These are phyloP conservation scores for Neltuma alba DNA, from an alignment of 306 rosid genomes.

Conservation along the genomic window DNA sequence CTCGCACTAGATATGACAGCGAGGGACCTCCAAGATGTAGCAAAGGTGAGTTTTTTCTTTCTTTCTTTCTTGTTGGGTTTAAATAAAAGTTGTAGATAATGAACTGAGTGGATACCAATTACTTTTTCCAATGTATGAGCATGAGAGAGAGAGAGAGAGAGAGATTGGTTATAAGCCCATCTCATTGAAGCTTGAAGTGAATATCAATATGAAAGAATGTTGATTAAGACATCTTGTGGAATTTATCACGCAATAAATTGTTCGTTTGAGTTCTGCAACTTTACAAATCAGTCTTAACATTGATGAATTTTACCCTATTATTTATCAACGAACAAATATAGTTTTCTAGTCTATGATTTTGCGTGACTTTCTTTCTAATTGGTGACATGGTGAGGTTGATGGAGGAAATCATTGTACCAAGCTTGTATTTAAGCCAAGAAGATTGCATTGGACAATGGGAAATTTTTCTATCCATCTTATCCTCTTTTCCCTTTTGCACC, in stretches of 20 bases:
- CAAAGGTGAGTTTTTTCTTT: slow-evolving; percentile 55
- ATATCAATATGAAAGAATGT: not conserved
- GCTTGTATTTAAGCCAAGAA: not conserved
- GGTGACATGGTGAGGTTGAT: not conserved
- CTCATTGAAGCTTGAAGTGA: not conserved
- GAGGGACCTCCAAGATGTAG: slow-evolving; percentile 83
- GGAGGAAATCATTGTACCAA: not conserved
- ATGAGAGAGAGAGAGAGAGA: not conserved
- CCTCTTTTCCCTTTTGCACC: not conserved
- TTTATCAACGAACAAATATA: not conserved
- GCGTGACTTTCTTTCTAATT: not conserved
- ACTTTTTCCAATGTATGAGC: not conserved
- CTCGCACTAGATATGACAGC: slow-evolving; percentile 98
- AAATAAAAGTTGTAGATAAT: not conserved
- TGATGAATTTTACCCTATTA: not conserved
- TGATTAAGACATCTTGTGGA: not conserved
- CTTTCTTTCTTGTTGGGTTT: not conserved
- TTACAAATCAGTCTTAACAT: not conserved
- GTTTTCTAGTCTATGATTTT: not conserved
- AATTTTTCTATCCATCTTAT: not conserved
- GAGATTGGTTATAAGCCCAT: not conserved
- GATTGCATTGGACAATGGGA: not conserved
- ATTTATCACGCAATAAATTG: not conserved
- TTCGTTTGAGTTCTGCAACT: slow-evolving; percentile 6
- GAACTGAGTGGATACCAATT: not conserved